Base-by-base conservation (phyloP, 352 stramenopile genomes). In the Phytophthora pluvialis region DNA sequence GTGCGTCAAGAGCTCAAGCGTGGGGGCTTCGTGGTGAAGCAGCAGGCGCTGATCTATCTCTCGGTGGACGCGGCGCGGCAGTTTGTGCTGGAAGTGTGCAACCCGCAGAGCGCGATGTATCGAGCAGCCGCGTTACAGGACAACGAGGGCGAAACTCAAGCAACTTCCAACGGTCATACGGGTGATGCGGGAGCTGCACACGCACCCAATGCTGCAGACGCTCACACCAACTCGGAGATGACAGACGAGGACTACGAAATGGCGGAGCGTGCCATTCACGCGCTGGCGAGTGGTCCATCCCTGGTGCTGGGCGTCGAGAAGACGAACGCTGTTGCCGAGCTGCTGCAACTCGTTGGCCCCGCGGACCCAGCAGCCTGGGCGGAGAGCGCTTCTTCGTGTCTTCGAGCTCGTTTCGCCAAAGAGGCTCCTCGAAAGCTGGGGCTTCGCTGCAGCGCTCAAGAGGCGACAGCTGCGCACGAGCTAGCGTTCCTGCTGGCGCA, bases 341-440 rank as follows among this genome's bases (percentile, higher is more conserved):
- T 91, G n/a, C 64, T 74, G 7, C 73, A 91, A 13, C 71, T 91
- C 15, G 76, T 89, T 8, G 82, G 82, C 2, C 67, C 77, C 6
- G 60, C 55, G 4, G 60, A 73, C 10, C 40, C 62, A 16, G 62
- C 68, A 5, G 52, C 54, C 7, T 86, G 78, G 81, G 13, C 45
- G 0, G 64, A 72, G 13, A 60, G 32, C 35, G 43, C 45, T 6
- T 16, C 39, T 8, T 21, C 58, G 10, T 72, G 63, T 36, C 56
- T 88, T 28, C 82, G 80, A 2, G 78, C 73, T 44, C 77, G 73
- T 0, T 82, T 84, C 26, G 77, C 68, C 1, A 79, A 76, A 77
- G 48, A 57, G 13, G 11, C 38, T 39, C 67, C 62, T 48, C 51
- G 58, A 4, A 72, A 68, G 11, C 53, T 87, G 18, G 79, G 74